Evolutionary conservation across 352 stramenopile species (phyloP), one percentile per base, ranked within the genome.

Genomic region (Phytophthora agathidicida): DNA sequence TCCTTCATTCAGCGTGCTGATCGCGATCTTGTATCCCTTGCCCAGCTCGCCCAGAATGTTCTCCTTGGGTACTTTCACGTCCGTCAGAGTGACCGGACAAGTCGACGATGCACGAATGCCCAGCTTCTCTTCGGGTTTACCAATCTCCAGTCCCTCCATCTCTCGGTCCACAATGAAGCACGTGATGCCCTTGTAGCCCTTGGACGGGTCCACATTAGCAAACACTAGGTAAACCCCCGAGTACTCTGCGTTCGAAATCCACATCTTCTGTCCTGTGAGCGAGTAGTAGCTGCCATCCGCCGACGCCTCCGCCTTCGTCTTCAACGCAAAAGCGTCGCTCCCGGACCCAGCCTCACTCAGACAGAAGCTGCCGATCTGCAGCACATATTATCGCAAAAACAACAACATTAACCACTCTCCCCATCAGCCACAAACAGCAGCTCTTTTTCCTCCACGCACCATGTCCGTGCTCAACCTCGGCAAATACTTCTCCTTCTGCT

Each of bases 141-240:
- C 96, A 24, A 99, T 93, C 63, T 92, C 83, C 24, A 99, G 72
- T 19, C 96, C 93, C 49, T 97, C 88, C 14, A 81, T 86, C 23
- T 94, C 90, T 20, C 95, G 86, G 73, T 98, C 95, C 4, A 99
- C 95, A 65, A 99, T 97, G 69, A 99, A 99, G 48, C 93, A 98
- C 56, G 96, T 99, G 59, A 99, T 99, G 32, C 96, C 96, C 75
- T 98, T 98, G 86, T 99, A 98, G 8, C 95, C 95, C 65, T 93
- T 80, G 2, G 86, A 91, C 39, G 73, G 80, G 71, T 98, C 88
- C 7, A 86, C 85, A 62, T 98, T 99, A 9, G 96, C 96, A 77
- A 99, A 99, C 11, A 99, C 94, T 28, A 99, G 75, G 73, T 98
- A 98, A 1, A 99, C 87, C 5, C 94, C 94, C 14, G 96, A 85